Percentiles rank a stretch among this genome's conserved stretches.
Conservation (phyloP, 306 rosid genomes). For the Vigna unguiculata region DNA sequence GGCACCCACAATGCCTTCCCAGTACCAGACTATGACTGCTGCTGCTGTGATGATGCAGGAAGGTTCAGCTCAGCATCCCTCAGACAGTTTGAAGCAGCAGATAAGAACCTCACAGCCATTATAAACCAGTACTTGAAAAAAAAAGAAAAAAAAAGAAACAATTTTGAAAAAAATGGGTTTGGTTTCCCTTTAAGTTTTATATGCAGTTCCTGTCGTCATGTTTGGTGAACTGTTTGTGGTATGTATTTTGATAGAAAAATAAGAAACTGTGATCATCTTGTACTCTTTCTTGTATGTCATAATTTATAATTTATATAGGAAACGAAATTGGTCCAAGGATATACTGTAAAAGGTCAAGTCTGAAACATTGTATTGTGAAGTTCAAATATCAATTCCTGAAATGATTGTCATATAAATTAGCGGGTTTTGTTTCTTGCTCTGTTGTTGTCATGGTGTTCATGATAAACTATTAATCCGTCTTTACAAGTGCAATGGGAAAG, state of each 20-base stretch:
- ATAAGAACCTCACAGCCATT: conserved; percentile 76
- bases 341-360: conserved; percentile 85
- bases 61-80: conserved; percentile 69
- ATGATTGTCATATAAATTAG: conserved; percentile 61
- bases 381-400: conserved; percentile 57
- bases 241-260: conserved; percentile 82
- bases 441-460: conserved; percentile 30
- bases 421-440: conserved; percentile 35
- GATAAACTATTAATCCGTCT: conserved; percentile 11
- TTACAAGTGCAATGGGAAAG: conserved; percentile 21
- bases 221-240: conserved; percentile 75
- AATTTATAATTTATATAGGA: conserved; percentile 69
- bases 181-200: conserved; percentile 53
- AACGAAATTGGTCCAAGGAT: conserved; percentile 72
- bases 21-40: conserved; percentile 88
- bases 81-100: conserved; percentile 85
- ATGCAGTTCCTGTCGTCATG: conserved; percentile 56
- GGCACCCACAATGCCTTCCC: conserved; percentile 79
- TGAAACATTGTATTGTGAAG: conserved; percentile 75
- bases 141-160: conserved; percentile 59
- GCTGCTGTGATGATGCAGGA: conserved; percentile 63
- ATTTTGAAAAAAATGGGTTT: conserved; percentile 81
- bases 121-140: conserved; percentile 51
- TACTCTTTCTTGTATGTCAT: conserved; percentile 64
- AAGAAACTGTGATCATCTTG: conserved; percentile 62